phyloP scores from a whole-genome alignment of 2,329 filamentous ascomycete genomes.

The Colletotrichum kahawae region DNA sequence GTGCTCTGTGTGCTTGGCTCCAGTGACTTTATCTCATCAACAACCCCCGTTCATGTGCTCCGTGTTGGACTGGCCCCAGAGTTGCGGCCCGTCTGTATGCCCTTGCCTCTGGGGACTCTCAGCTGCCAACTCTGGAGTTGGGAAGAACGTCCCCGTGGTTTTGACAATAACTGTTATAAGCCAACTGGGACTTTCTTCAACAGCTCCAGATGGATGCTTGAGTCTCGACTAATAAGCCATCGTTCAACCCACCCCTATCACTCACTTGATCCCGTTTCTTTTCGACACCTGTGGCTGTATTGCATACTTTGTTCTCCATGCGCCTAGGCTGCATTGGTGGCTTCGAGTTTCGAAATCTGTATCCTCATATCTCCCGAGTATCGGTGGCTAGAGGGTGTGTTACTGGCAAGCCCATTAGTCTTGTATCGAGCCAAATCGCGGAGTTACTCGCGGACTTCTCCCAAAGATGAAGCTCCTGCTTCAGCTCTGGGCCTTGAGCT shows the following conservation, averaged over 20 bases:
- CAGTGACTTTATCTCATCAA: not conserved
- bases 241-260: not conserved
- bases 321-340: not conserved
- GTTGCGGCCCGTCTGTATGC: not conserved
- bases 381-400: not conserved
- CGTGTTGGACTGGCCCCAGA: not conserved
- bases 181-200: not conserved
- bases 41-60: not conserved
- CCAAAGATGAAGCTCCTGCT: constrained; percentile 25
- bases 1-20: not conserved
- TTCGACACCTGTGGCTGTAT: not conserved
- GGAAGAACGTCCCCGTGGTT: not conserved
- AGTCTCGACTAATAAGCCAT: not conserved
- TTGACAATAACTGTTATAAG: not conserved
- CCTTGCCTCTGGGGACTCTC: not conserved
- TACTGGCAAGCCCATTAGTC: not conserved
- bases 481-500: constrained; percentile 25
- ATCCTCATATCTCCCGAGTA: not conserved
- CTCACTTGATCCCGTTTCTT: not conserved
- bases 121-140: not conserved
- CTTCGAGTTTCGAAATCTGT: not conserved
- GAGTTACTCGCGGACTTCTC: not conserved
- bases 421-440: not conserved
- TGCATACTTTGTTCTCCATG: not conserved
- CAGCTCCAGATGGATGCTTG: not conserved